Conservation (phyloP, 768 basidiomycete species). For the Russula emetica region DNA sequence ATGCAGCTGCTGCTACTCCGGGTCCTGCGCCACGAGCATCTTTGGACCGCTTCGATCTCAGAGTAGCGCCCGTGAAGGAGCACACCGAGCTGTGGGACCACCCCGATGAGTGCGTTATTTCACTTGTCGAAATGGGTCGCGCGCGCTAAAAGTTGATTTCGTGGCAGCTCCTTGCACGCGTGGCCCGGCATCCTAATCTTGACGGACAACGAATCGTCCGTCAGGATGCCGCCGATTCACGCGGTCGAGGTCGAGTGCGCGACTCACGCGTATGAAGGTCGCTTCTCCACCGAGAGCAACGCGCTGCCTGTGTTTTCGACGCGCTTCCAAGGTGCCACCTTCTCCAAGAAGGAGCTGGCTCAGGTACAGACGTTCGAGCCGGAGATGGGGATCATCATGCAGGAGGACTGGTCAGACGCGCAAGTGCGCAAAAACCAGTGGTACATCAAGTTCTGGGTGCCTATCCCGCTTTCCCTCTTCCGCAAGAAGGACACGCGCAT, state of each 20-base stretch:
- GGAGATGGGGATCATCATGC: slow-evolving; percentile 24
- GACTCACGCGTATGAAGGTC: slow-evolving; percentile 28
- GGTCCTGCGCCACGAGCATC: slow-evolving; percentile 4
- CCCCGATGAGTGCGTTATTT: slow-evolving; percentile 24
- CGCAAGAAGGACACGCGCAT: slow-evolving; percentile 27
- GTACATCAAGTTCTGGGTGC: slow-evolving; percentile 29
- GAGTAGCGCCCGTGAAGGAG: slow-evolving; percentile 17
- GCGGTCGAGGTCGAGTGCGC: slow-evolving; percentile 20
- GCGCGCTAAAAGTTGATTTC: neutral
- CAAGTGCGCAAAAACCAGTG: slow-evolving; percentile 21
- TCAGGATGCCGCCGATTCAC: slow-evolving; percentile 14
- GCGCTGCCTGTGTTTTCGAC: slow-evolving; percentile 24
- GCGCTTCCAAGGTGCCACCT: slow-evolving; percentile 7
- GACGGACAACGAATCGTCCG: slow-evolving; percentile 19
- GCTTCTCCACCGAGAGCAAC: slow-evolving; percentile 27
- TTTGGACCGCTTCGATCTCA: slow-evolving; percentile 26
- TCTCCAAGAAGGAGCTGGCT: slow-evolving; percentile 5
- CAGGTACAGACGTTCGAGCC: slow-evolving; percentile 9
- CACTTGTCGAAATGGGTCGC: neutral
- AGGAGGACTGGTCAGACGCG: slow-evolving; percentile 24
- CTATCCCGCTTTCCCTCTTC: slow-evolving; percentile 27
- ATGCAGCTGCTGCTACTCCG: slow-evolving; percentile 3
- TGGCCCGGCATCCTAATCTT: slow-evolving; percentile 27
- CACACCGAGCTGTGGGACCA: slow-evolving; percentile 28
- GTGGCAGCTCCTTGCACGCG: slow-evolving; percentile 13